Base-by-base conservation (phyloP, 140 eudicot species). In the Cichorium intybus region DNA sequence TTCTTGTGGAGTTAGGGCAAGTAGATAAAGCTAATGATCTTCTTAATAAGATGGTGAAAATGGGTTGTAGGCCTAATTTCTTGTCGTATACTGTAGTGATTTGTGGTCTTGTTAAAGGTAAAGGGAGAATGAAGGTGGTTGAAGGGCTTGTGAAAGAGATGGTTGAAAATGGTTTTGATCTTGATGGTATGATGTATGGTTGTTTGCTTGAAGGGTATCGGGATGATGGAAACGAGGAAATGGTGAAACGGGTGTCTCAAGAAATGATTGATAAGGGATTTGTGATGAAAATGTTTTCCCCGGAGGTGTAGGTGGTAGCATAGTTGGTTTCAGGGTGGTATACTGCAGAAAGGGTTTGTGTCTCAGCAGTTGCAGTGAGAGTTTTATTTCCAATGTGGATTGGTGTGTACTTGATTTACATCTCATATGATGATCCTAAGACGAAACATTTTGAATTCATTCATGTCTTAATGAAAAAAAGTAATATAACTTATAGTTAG, bases 31-130 rank as follows among this genome's bases (percentile, higher is more conserved):
- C 83, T 56, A 16, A 62, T 24, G 37, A 14, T 62, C 51, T 80
- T 64, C 56, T 80, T 60, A 77, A 72, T 43, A 54, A 76, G 29
- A 82, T 86, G 84, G 71, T 54, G 12, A 62, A 20, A 61, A 61
- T 71, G 74, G 84, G 86, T 69, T 77, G 80, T 54, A 9, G 7
- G 5, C 83, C 83, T 4, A 83, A 86, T 56, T 86, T 83, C 74
- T 33, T 80, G 41, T 83, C 90, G 2, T 83, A 80, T 49, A 64
- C 49, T 24, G 55, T 53, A 9, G 85, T 87, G 71, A 75, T 87
- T 68, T 51, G 37, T 39, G 69, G 84, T 10, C 83, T 86, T 24
- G 67, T 66, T 23, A 72, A 72, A 60, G 75, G 64, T 35, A 56
- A 68, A 55, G 80, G 88, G 9, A 84, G 75, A 71, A 74, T 78